Evolutionary conservation across 2,329 filamentous ascomycete genomes (phyloP).

Genomic region (Aspergillus ruber): DNA sequence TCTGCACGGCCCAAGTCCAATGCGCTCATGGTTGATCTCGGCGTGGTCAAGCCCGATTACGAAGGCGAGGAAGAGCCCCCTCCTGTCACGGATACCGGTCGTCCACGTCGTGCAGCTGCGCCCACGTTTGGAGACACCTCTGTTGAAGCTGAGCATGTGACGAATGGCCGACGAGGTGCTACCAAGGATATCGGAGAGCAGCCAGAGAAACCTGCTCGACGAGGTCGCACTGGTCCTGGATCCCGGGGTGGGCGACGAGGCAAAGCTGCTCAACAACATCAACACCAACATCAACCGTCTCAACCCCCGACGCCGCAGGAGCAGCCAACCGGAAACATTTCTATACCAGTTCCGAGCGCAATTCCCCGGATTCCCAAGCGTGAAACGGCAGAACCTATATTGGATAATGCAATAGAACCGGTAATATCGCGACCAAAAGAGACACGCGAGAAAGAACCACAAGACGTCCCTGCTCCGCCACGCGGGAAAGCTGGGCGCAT

Average conservation of each 20-base stretch:
- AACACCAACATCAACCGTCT: constrained; percentile 18
- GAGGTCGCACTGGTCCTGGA: constrained; percentile 26
- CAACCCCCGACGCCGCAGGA: constrained; percentile 7
- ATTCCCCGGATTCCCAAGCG: constrained; percentile 20
- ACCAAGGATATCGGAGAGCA: constrained; percentile 28
- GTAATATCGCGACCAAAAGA: constrained; percentile 21
- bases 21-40: constrained; percentile 43
- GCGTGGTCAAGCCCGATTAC: constrained; percentile 36
- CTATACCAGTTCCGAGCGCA: constrained; percentile 8
- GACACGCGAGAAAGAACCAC: constrained; percentile 17
- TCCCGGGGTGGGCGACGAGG: constrained; percentile 29
- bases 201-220: constrained; percentile 29
- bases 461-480: constrained; percentile 10
- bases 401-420: constrained; percentile 14
- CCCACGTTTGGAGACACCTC: constrained; percentile 42
- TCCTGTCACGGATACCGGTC: constrained; percentile 45
- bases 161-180: constrained; percentile 27
- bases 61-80: constrained; percentile 40
- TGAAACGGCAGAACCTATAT: constrained; percentile 15
- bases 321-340: constrained; percentile 2
- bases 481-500: constrained; percentile 23
- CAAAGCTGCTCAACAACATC: constrained; percentile 28
- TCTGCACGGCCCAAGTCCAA: constrained; percentile 41
- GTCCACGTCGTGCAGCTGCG: constrained; percentile 44
- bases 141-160: constrained; percentile 23